These are phyloP conservation scores for Fusarium ramigenum DNA, from an alignment of 2,329 filamentous ascomycete species.

Conservation along the genomic window DNA sequence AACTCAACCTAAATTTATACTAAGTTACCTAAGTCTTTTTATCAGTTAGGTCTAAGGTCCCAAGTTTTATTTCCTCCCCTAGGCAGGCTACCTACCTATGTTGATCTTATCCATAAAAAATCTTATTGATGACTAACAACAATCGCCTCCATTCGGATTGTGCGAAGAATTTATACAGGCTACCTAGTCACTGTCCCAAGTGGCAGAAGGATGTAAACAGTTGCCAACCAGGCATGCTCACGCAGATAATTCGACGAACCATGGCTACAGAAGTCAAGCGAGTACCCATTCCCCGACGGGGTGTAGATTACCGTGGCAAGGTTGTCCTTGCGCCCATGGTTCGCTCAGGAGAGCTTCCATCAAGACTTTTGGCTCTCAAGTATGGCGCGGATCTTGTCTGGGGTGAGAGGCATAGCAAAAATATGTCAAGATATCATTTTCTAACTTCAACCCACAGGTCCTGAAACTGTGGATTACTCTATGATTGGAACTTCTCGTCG, in stretches of 20 bases:
- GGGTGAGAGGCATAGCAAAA: slow-evolving; percentile 63
- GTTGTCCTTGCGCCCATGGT: slow-evolving; percentile 98
- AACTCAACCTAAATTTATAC: too few species aligned
- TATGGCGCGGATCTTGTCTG: slow-evolving; percentile 98
- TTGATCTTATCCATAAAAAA: slow-evolving; percentile 37
- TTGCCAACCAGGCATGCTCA: slow-evolving; percentile 44
- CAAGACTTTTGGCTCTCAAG: slow-evolving; percentile 85
- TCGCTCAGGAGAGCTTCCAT: slow-evolving; percentile 93
- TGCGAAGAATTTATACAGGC: slow-evolving; percentile 28
- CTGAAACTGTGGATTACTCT: slow-evolving; percentile 91
- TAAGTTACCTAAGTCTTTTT: too few species aligned
- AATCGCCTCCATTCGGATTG: slow-evolving; percentile 31
- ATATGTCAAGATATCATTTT: background rate
- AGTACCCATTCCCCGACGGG: slow-evolving; percentile 85
- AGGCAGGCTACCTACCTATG: too few species aligned
- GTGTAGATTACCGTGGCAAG: slow-evolving; percentile 93
- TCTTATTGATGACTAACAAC: slow-evolving; percentile 25
- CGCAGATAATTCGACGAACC: slow-evolving; percentile 54
- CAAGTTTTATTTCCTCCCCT: too few species aligned
- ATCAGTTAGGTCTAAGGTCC: too few species aligned
- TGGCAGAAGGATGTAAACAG: slow-evolving; percentile 9
- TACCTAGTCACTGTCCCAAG: background rate
- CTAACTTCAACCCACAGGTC: slow-evolving; percentile 62
- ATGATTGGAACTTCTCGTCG: slow-evolving; percentile 87
- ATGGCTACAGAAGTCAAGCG: slow-evolving; percentile 70